Evolutionary conservation across 2,329 filamentous ascomycete species (phyloP), one percentile per base, ranked within the genome.

Genomic region (Fusarium sp.): DNA sequence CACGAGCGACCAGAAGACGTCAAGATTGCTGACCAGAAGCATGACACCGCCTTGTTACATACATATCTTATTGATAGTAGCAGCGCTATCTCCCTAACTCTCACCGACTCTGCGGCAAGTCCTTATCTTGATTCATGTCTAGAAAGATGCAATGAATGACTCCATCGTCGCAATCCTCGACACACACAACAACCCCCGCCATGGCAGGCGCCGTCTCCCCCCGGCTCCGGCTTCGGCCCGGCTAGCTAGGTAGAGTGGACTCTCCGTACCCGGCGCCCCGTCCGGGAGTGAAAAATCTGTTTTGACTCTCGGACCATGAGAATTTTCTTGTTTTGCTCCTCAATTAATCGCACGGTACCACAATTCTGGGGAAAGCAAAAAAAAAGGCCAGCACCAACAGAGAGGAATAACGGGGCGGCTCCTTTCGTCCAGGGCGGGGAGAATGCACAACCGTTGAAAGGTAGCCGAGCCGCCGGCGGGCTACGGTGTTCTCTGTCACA

Each of bases 221-320:
- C 57, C 22, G 22, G 57, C 61, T 65, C 69, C 66, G 69, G 58
- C 69, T 66, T 72, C 69, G 69, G 69, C 66, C 69, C 69, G 69
- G 69, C 54, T 43, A 28, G 9, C 9, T 59, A 28, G 40, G 18
- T 39, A 58, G 34, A 46, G 53, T 46, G 60, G 52, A 40, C 59
- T 69, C 58, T 65, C 65, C 65, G 56, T 62, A 61, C 57, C 68
- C 68, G 69, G 65, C 56, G 67, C 51, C 34, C 50, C 49, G 33
- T 42, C 46, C 31, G 22, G 54, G 22, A 26, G 18, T 51, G 31
- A 63, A 63, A 64, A 40, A 14, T 26, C 28, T 40, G 40, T 18
- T 39, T 31, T 33, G 15, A 33, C 26, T 39, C 33, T 54, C 42
- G 49, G 60, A 17, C 40, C 42, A 33, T 36, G 56, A 52, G 20